phyloP scores from a whole-genome alignment of 2,329 filamentous ascomycete species.

The Capronia americana region DNA sequence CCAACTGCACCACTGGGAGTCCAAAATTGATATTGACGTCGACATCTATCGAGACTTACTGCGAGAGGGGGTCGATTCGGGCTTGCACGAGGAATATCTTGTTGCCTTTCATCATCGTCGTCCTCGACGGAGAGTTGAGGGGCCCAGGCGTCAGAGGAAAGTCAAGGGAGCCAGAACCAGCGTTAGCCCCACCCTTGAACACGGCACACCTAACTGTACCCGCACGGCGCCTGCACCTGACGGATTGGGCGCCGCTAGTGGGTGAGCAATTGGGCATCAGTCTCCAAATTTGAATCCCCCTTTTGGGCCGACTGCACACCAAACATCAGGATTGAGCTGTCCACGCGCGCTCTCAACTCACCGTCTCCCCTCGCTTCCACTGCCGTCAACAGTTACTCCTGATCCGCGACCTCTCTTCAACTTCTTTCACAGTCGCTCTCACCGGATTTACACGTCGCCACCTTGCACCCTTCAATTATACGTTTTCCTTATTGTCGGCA shows the following conservation, averaged over 20 bases:
- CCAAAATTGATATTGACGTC: background rate
- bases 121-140: background rate
- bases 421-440: background rate
- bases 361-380: constrained; percentile 19
- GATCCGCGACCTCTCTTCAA: constrained; percentile 4
- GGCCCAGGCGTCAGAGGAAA: background rate
- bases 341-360: constrained; percentile 13
- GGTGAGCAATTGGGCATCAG: constrained; percentile 24
- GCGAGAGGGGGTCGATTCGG: background rate
- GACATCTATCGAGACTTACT: background rate
- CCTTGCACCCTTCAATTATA: constrained; percentile 51
- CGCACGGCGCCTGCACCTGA: constrained; percentile 45
- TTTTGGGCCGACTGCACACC: constrained; percentile 10
- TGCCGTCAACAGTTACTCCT: constrained; percentile 9
- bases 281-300: constrained; percentile 17
- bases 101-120: background rate
- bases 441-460: constrained; percentile 1
- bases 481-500: constrained; percentile 40
- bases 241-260: constrained; percentile 40
- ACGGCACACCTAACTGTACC: constrained; percentile 6
- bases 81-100: background rate
- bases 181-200: constrained; percentile 4
- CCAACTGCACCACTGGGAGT: background rate
- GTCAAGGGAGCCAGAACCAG: background rate
- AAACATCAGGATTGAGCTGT: constrained; percentile 10